phyloP scores from a whole-genome alignment of 2,329 filamentous ascomycete genomes.

The Phaeosphaeria sp. region DNA sequence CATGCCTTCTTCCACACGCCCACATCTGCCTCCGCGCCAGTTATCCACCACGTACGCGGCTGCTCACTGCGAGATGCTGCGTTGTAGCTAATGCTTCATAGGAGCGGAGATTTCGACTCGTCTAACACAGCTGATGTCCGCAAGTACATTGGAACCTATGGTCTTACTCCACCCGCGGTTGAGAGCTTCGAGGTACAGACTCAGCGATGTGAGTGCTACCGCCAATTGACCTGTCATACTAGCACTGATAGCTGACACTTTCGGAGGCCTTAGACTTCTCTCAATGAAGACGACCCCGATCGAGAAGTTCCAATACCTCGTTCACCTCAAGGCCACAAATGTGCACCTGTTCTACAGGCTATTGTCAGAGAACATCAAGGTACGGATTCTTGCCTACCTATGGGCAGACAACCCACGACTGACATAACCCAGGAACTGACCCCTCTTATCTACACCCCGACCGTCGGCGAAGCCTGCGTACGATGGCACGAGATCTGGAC shows the following conservation, averaged over 20 bases:
- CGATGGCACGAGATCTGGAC: conserved; percentile 97
- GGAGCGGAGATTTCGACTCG: conserved; percentile 57
- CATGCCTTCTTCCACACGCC: conserved; percentile 47
- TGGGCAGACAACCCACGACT: conserved; percentile 37
- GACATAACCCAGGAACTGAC: conserved; percentile 68
- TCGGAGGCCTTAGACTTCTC: conserved; percentile 75
- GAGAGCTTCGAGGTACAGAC: conserved; percentile 59
- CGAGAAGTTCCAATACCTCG: conserved; percentile 86
- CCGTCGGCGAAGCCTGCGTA: conserved; percentile 94
- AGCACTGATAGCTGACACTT: conserved; percentile 46
- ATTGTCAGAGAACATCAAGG: conserved; percentile 74
- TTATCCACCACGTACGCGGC: conserved; percentile 44
- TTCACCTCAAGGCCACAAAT: conserved; percentile 75
- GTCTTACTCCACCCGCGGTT: conserved; percentile 58
- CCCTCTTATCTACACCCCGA: conserved; percentile 85
- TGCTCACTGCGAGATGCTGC: neutral
- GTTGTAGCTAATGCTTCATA: conserved; percentile 22
- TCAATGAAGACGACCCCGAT: conserved; percentile 71
- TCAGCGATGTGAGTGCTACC: conserved; percentile 54
- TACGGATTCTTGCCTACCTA: conserved; percentile 30
- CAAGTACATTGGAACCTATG: conserved; percentile 59
- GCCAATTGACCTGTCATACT: conserved; percentile 32
- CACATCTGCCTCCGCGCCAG: conserved; percentile 44
- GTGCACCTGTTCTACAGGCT: conserved; percentile 82
- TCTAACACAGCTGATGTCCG: conserved; percentile 57